phyloP scores from a whole-genome alignment of 805 yeast species.

The Isabelozyma pseudorhagii region DNA sequence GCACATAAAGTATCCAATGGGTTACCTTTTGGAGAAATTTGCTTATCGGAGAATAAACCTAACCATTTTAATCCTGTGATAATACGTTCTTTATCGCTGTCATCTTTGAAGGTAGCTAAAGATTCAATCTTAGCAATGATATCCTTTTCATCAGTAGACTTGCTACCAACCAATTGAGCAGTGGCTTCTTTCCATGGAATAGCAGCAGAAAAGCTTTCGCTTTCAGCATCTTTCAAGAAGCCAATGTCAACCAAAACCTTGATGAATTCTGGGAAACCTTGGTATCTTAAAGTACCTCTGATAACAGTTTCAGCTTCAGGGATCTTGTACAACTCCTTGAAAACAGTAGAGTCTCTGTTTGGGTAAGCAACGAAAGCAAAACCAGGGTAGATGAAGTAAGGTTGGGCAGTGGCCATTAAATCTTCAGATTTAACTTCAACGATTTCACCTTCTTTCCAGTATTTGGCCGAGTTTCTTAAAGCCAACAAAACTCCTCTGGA shows the following conservation, averaged over 20 bases:
- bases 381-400: slow-evolving; percentile 95
- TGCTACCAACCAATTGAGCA: slow-evolving; percentile 69
- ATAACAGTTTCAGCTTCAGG: slow-evolving; percentile 97
- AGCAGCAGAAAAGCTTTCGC: slow-evolving; percentile 52
- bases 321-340: slow-evolving; percentile 85
- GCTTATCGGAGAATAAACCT: slow-evolving; percentile 77
- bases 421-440: slow-evolving; percentile 83
- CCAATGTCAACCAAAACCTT: slow-evolving; percentile 94
- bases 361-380: slow-evolving; percentile 94
- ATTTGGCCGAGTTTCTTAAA: slow-evolving; percentile 87
- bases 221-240: slow-evolving; percentile 75
- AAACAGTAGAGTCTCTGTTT: slow-evolving; percentile 95
- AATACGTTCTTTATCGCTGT: slow-evolving; percentile 81
- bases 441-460: slow-evolving; percentile 81
- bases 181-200: slow-evolving; percentile 89
- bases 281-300: slow-evolving; percentile 96
- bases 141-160: slow-evolving; percentile 67
- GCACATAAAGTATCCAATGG: slow-evolving; percentile 97
- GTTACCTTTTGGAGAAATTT: slow-evolving; percentile 85
- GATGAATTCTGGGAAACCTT: slow-evolving; percentile 98
- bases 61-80: slow-evolving; percentile 90
- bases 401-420: slow-evolving; percentile 91
- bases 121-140: slow-evolving; percentile 71
- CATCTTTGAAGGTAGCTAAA: slow-evolving; percentile 77
- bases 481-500: slow-evolving; percentile 97